Percentiles rank a stretch among this genome's conserved stretches.
These are phyloP conservation scores for Adansonia madagascariensis DNA, from an alignment of 441 rosid species.

Conservation along the genomic window DNA sequence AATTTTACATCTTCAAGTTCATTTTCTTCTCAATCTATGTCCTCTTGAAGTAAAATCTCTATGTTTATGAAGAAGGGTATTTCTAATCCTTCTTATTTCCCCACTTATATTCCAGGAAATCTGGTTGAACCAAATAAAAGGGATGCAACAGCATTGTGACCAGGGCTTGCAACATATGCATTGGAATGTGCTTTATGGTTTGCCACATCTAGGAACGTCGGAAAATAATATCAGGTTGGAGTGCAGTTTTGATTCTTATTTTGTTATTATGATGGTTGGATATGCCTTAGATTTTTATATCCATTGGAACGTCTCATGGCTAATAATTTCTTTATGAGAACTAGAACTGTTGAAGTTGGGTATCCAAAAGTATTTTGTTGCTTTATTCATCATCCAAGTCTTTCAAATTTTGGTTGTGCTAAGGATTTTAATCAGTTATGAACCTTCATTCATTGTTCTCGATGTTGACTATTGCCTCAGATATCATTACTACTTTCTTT, in stretches of 20 bases:
- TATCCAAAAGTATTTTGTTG: conserved; percentile 13
- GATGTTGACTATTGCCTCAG: not conserved
- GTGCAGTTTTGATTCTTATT: not conserved
- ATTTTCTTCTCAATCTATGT: not conserved
- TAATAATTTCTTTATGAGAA: conserved; percentile 15
- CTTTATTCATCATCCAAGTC: not conserved
- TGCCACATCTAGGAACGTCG: conserved; percentile 46
- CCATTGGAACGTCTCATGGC: conserved; percentile 8
- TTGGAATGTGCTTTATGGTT: conserved; percentile 40
- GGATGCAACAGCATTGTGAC: conserved; percentile 75
- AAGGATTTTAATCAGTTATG: not conserved
- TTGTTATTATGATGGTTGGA: not conserved
- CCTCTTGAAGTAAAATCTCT: not conserved
- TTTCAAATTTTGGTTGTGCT: not conserved
- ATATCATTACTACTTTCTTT: no score
- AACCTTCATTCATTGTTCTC: not conserved
- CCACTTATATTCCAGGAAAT: conserved; percentile 56
- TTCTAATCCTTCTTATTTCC: conserved; percentile 19
- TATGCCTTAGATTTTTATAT: not conserved
- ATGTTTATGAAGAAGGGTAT: not conserved
- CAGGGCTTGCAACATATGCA: conserved; percentile 68
- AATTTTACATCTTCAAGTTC: not conserved
- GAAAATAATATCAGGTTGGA: conserved; percentile 52
- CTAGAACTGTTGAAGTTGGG: not conserved
- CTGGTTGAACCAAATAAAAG: conserved; percentile 74